Evolutionary conservation across 2,329 filamentous ascomycete genomes (phyloP), one percentile per base, ranked within the genome.

Genomic region (Oidium heveae): DNA sequence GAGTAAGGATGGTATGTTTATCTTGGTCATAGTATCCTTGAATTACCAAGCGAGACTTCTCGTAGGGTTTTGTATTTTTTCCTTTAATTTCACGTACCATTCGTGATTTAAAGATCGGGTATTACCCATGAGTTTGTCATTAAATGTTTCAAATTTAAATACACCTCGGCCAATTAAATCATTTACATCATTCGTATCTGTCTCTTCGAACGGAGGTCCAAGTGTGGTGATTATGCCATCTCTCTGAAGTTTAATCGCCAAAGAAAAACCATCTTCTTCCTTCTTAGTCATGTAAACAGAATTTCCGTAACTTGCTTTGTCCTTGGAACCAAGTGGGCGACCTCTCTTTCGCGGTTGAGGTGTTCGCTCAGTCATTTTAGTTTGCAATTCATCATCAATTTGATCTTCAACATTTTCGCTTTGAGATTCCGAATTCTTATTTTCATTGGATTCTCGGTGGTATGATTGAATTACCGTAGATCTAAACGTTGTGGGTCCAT

Each of bases 11-110:
- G n/a, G 28, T 22, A 2, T 52, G 12, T 36, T 58, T 58, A 41
- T 44, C 53, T 7, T 55, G 9, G 32, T 58, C 57, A 9, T 58
- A 54, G 36, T 56, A 56, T 13, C 15, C 55, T 47, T 58, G 55
- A 10, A 57, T 20, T 4, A 39, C 44, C 15, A 55, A 18, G 6
- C 53, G 32, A 22, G 53, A 55, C 32, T 55, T 55, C 16, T 55
- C 33, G 18, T 22, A 55, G 33, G 53, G 36, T 4, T 43, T n/a
- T n/a, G n/a, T 53, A 9, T 2, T 37, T n/a, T 41, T 28, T 4
- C n/a, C 33, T 43, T 53, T 53, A 24, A 53, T 16, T 28, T 43
- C 20, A 32, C 33, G 36, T n/a, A 53, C 51, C 6, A 49, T 49
- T 49, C 44, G 20, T 24, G 44, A 49, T 28, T 49, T 24, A n/a